A percentile compares a stretch with the other conserved stretches of the same genome.
These are phyloP conservation scores for Amoebophrya sp. DNA, from an alignment of 169 alveolate species.

Conservation along the genomic window DNA sequence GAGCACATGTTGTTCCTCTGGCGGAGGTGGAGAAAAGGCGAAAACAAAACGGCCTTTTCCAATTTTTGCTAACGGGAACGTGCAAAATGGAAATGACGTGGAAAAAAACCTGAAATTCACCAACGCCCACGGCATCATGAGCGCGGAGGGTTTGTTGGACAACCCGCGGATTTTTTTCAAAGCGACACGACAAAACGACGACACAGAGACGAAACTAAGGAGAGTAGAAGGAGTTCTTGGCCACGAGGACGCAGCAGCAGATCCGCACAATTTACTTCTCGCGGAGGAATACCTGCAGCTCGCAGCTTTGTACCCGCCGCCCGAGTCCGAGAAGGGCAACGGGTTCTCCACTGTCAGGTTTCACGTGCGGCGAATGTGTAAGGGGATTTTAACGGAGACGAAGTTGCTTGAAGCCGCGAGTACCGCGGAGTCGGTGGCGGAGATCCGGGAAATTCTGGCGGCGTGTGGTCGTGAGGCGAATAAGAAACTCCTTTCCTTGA, in stretches of 20 bases:
- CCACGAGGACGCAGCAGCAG: too few relatives aligned
- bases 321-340: not conserved
- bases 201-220: too few relatives aligned
- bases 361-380: not conserved
- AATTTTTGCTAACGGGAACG: not conserved
- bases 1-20: too few relatives aligned
- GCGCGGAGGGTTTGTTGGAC: not conserved
- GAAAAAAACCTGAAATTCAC: not conserved
- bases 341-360: not conserved
- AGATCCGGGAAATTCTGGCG: too few relatives aligned
- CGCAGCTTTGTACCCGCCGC: not conserved
- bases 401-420: not conserved
- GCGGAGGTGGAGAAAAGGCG: not conserved
- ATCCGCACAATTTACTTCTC: not conserved
- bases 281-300: not conserved
- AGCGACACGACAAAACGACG: too few relatives aligned
- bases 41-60: not conserved
- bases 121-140: not conserved
- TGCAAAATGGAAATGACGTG: not conserved
- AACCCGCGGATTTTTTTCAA: not conserved
- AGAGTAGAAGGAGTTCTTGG: too few relatives aligned
- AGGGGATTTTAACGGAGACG: not conserved
- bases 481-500: too few relatives aligned
- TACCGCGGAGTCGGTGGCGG: too few relatives aligned
- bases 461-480: too few relatives aligned